A percentile compares a stretch with the other conserved stretches of the same genome.
Conservation (phyloP, 805 yeast genomes). For the Yamadazyma takamatsuzukensis region DNA sequence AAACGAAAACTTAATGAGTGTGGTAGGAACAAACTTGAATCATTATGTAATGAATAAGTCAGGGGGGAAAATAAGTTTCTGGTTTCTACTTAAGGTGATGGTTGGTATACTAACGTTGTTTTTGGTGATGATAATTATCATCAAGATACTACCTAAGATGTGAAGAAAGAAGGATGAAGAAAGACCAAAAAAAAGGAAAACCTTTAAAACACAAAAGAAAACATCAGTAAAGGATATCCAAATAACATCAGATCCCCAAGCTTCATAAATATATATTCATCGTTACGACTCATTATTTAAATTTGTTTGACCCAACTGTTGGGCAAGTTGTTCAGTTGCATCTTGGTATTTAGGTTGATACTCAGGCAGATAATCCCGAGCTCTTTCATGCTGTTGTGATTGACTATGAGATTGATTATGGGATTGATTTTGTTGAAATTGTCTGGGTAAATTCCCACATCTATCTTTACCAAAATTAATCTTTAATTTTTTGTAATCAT, state of each 20-base stretch:
- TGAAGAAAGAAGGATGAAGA: too few species aligned
- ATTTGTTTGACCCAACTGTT: too few species aligned
- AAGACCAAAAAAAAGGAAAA: too few species aligned
- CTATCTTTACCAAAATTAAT: constrained; percentile 93
- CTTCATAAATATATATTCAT: too few species aligned
- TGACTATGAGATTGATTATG: constrained; percentile 8
- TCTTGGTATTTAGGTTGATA: too few species aligned
- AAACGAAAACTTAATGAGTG: constrained; percentile 25
- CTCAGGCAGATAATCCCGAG: too few species aligned
- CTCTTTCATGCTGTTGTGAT: too few species aligned
- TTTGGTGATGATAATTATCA: constrained; percentile 28
- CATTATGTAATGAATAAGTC: constrained; percentile 35
- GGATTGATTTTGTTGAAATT: constrained; percentile 46
- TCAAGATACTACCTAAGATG: constrained; percentile 35
- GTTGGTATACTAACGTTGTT: constrained; percentile 23
- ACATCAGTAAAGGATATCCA: too few species aligned
- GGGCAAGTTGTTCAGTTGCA: too few species aligned
- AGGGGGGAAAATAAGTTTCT: constrained; percentile 38
- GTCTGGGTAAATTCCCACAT: constrained; percentile 92
- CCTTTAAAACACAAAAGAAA: too few species aligned
- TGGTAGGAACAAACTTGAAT: constrained; percentile 35
- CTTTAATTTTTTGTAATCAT: constrained; percentile 61
- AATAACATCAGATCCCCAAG: too few species aligned
- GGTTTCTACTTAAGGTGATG: constrained; percentile 32
- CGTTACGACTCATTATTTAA: too few species aligned